Conservation (phyloP, 2,329 filamentous ascomycete species). For the Xylaria sp. region DNA sequence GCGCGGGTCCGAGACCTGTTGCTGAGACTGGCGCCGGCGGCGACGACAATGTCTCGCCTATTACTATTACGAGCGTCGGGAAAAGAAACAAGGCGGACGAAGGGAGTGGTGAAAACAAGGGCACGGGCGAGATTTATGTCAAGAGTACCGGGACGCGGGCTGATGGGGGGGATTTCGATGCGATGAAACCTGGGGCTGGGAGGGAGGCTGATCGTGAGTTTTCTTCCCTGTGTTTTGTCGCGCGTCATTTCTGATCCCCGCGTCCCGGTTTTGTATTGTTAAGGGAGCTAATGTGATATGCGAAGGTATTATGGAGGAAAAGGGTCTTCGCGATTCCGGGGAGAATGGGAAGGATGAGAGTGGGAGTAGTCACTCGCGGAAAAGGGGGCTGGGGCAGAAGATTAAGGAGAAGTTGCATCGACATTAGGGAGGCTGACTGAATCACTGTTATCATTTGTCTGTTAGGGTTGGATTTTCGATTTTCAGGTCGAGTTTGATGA, state of each 20-base stretch:
- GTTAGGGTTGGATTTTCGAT: too few species aligned
- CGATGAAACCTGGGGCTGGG: slow-evolving; percentile 50
- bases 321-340: slow-evolving; percentile 38
- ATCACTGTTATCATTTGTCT: too few species aligned
- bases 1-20: too few species aligned
- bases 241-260: too few species aligned
- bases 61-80: too few species aligned
- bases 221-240: too few species aligned
- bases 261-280: too few species aligned
- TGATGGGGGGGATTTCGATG: slow-evolving; percentile 65
- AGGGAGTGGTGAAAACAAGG: slow-evolving; percentile 35
- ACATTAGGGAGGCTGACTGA: slow-evolving; percentile 28
- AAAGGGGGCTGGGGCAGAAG: slow-evolving; percentile 55
- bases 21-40: too few species aligned
- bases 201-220: slow-evolving; percentile 58
- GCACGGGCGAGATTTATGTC: slow-evolving; percentile 53
- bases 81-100: slow-evolving; percentile 26
- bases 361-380: slow-evolving; percentile 32
- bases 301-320: slow-evolving; percentile 43
- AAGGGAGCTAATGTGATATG: background rate
- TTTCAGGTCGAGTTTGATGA: too few species aligned
- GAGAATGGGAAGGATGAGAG: slow-evolving; percentile 21
- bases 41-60: too few species aligned
- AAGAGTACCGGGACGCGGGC: slow-evolving; percentile 54
- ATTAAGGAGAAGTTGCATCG: slow-evolving; percentile 65